Evolutionary conservation across 805 yeast genomes (phyloP).

Genomic region (Cyberlindnera sargentensis): DNA sequence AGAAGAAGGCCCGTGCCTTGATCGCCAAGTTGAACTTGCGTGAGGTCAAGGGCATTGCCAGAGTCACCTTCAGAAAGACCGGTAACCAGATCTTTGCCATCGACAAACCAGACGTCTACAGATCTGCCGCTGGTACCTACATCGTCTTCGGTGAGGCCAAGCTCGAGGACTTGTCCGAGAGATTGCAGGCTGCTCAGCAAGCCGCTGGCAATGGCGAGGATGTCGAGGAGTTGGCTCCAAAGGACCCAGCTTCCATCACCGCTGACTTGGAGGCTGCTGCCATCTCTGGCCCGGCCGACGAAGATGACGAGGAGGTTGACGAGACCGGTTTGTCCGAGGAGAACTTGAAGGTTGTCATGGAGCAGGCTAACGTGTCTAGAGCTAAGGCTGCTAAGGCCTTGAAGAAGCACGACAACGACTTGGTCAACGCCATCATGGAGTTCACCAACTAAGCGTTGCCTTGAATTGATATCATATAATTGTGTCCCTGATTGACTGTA

Average conservation of each 20-base stretch:
- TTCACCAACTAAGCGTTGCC: conserved; percentile 30
- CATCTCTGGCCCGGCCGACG: conserved; percentile 39
- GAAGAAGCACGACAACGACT: conserved; percentile 82
- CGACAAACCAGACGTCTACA: conserved; percentile 92
- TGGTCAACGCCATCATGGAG: conserved; percentile 94
- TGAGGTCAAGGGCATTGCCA: conserved; percentile 84
- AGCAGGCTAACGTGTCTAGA: conserved; percentile 87
- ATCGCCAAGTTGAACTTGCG: conserved; percentile 84
- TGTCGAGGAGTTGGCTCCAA: conserved; percentile 52
- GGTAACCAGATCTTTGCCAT: conserved; percentile 88
- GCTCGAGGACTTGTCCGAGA: conserved; percentile 87
- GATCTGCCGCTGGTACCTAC: conserved; percentile 86
- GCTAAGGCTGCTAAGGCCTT: conserved; percentile 89
- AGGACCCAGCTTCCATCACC: conserved; percentile 72
- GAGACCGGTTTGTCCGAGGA: conserved; percentile 76
- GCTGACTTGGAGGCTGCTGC: conserved; percentile 75
- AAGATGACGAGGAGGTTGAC: conserved; percentile 71
- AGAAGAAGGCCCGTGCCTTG: conserved; percentile 90
- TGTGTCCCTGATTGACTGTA: no score
- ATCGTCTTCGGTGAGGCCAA: conserved; percentile 97
- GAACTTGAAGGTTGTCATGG: conserved; percentile 80
- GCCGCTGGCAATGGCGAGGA: conserved; percentile 31
- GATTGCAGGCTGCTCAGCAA: conserved; percentile 76
- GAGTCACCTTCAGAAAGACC: conserved; percentile 93
- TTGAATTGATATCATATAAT: no score